Evolutionary conservation across 75 land plant genomes (phyloP).

Genomic region (Chamaecyparis obtusa): DNA sequence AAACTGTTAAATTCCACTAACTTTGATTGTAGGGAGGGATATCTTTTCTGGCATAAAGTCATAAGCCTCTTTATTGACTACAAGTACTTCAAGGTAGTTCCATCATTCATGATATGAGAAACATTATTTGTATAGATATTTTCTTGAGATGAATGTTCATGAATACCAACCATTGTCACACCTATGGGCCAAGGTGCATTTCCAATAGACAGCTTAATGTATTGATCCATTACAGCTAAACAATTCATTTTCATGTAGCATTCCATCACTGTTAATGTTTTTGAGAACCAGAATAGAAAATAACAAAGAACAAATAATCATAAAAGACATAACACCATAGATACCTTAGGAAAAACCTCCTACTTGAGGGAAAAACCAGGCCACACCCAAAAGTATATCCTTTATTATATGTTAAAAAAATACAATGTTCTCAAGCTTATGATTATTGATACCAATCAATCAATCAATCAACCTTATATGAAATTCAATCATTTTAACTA

Average conservation of each 20-base stretch:
- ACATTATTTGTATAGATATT: conserved; percentile 99
- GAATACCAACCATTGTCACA: conserved; percentile 99
- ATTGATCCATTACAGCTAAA: conserved; percentile 96
- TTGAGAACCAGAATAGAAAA: too few relatives aligned
- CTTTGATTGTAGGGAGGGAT: conserved; percentile 91
- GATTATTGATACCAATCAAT: too few relatives aligned
- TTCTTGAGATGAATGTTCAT: conserved; percentile 98
- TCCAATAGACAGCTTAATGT: conserved; percentile 94
- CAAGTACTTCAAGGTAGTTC: conserved; percentile 94
- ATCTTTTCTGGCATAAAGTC: conserved; percentile 92
- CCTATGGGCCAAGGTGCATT: conserved; percentile 99
- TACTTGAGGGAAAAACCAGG: too few relatives aligned
- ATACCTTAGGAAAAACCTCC: too few relatives aligned
- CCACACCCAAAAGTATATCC: too few relatives aligned
- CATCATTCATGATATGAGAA: conserved; percentile 99
- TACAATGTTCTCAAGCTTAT: too few relatives aligned
- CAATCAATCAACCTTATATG: too few relatives aligned
- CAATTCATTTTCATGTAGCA: conserved; percentile 88
- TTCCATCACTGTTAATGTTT: too few relatives aligned
- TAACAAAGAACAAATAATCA: conserved; percentile 30
- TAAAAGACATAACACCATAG: too few relatives aligned
- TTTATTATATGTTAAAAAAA: too few relatives aligned
- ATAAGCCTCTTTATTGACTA: conserved; percentile 93
- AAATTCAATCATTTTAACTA: too few relatives aligned
- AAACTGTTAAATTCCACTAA: conserved; percentile 97